Evolutionary conservation across 768 basidiomycete genomes (phyloP).

Genomic region (Boletus sp.): DNA sequence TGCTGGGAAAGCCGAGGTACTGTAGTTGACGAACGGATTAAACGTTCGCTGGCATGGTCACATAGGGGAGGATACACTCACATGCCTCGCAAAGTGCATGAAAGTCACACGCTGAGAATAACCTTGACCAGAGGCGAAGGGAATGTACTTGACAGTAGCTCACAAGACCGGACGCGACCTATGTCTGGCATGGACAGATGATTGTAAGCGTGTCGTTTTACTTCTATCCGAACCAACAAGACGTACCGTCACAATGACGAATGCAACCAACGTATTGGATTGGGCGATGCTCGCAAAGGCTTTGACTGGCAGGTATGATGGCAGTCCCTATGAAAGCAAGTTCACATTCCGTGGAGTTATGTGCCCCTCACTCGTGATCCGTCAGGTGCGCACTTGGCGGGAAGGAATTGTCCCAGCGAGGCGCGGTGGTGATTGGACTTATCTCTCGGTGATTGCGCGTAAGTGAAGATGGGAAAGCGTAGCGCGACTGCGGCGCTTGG

Average conservation of each 20-base stretch:
- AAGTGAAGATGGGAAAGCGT: neutral
- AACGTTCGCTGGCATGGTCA: neutral
- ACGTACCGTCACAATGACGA: neutral
- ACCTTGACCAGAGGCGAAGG: neutral
- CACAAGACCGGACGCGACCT: neutral
- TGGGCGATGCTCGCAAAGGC: neutral
- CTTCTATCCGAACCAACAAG: neutral
- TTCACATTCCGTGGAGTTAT: neutral
- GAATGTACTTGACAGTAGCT: neutral
- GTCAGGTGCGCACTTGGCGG: neutral
- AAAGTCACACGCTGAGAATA: neutral
- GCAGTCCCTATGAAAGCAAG: neutral
- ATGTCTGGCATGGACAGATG: neutral
- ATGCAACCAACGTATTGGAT: neutral
- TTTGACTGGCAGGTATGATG: neutral
- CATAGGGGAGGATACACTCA: neutral
- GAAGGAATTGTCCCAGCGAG: neutral
- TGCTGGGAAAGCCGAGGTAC: neutral
- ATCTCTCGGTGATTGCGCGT: neutral
- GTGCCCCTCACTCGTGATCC: neutral
- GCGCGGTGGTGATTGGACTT: neutral
- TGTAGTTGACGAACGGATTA: neutral
- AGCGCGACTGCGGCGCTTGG: neutral
- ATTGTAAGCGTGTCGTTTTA: neutral
- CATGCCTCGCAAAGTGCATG: neutral